phyloP scores from a whole-genome alignment of 2,329 filamentous ascomycete species.

The Pseudogymnoascus sp. region DNA sequence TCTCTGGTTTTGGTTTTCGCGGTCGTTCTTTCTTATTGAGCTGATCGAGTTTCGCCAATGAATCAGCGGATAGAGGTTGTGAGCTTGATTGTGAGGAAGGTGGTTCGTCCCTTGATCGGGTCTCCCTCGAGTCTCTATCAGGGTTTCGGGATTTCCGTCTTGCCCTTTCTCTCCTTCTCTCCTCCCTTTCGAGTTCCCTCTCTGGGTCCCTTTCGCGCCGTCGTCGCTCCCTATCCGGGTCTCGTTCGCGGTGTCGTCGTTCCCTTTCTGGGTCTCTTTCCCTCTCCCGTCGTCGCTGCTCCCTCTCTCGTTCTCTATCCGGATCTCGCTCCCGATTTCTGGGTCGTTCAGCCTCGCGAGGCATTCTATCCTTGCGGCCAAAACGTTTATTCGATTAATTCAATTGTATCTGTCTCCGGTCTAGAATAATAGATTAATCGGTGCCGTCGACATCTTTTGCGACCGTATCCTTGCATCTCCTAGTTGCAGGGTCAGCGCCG shows the following conservation, averaged over 20 bases:
- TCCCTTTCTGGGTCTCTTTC: conserved; percentile 13
- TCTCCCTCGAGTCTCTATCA: not conserved
- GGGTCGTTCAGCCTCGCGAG: conserved; percentile 22
- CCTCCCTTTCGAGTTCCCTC: not conserved
- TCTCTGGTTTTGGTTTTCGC: conserved; percentile 15
- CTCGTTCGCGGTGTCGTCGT: not conserved
- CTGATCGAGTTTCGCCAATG: conserved; percentile 25
- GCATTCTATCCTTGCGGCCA: conserved; percentile 8
- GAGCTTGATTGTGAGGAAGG: conserved; percentile 21
- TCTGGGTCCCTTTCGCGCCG: not conserved
- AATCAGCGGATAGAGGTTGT: conserved; percentile 26
- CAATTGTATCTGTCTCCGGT: not conserved
- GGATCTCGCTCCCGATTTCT: conserved; percentile 21
- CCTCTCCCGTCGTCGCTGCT: conserved; percentile 9
- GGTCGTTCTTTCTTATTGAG: conserved; percentile 18
- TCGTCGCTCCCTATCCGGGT: not conserved
- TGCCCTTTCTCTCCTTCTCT: conserved; percentile 1
- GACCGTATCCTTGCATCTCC: not conserved
- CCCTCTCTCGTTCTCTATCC: not conserved
- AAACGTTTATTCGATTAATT: not conserved
- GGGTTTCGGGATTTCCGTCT: not conserved
- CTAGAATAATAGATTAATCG: not conserved
- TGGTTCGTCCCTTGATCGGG: not conserved
- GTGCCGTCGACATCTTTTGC: not conserved
- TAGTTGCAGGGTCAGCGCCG: not conserved